Conservation (phyloP, 192 early-diverging fungal genomes). For the Coemansia asiatica region DNA sequence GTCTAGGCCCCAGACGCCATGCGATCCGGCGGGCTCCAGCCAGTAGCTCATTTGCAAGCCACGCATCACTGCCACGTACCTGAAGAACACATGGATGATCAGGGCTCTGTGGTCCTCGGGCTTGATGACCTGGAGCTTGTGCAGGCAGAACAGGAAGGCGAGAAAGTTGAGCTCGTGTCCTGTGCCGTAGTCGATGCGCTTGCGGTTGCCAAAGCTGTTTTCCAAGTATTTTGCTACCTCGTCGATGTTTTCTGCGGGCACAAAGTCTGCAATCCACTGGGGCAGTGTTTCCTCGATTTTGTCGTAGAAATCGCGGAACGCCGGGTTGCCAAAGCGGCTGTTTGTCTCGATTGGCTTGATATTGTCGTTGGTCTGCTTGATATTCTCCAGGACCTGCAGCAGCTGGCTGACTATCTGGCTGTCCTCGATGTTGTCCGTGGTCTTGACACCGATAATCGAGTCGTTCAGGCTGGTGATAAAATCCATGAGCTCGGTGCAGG, state of each 20-base stretch:
- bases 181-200: conserved; percentile 96
- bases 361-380: conserved; percentile 61
- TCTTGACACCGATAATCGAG: conserved; percentile 67
- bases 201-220: conserved; percentile 86
- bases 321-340: conserved; percentile 93
- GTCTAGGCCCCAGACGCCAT: conserved; percentile 99
- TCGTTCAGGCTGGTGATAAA: conserved; percentile 76
- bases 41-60: conserved; percentile 88
- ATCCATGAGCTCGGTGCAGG: conserved; percentile 63
- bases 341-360: conserved; percentile 74
- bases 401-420: conserved; percentile 59
- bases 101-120: conserved; percentile 71
- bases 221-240: conserved; percentile 77
- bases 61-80: conserved; percentile 87
- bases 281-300: conserved; percentile 50
- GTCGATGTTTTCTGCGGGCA: conserved; percentile 38
- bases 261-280: conserved; percentile 44
- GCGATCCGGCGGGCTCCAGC: conserved; percentile 96
- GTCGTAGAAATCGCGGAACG: conserved; percentile 89
- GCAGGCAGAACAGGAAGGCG: conserved; percentile 79
- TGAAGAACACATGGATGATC: conserved; percentile 75
- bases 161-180: conserved; percentile 95
- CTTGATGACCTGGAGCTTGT: conserved; percentile 70
- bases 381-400: conserved; percentile 63
- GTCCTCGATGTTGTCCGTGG: conserved; percentile 59